phyloP scores from a whole-genome alignment of 306 rosid species.

The Lathyrus oleraceus region DNA sequence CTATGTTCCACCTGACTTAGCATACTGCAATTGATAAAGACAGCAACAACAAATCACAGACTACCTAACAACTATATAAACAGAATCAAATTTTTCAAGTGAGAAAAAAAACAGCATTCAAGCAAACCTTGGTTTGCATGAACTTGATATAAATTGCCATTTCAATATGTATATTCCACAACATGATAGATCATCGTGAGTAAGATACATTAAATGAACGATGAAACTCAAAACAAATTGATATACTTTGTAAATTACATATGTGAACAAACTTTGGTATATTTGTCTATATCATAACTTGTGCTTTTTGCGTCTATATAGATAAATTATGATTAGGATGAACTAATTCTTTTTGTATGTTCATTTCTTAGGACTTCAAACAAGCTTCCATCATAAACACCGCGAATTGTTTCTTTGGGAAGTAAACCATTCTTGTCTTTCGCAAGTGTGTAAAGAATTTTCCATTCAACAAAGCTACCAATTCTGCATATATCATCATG shows the following conservation, averaged over 20 bases:
- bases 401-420: slow-evolving; percentile 57
- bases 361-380: slow-evolving; percentile 62
- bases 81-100: no score
- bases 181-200: neutral
- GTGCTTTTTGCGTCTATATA: neutral
- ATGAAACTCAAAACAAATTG: neutral
- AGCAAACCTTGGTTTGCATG: no score
- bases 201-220: neutral
- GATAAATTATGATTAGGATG: neutral
- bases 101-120: no score
- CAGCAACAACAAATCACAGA: no score
- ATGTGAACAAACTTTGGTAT: neutral
- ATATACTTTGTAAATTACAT: neutral
- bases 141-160: neutral
- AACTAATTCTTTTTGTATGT: slow-evolving; percentile 41
- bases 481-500: slow-evolving; percentile 43
- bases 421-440: slow-evolving; percentile 75
- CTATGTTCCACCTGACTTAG: no score
- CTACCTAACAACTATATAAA: no score
- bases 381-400: slow-evolving; percentile 80
- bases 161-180: neutral
- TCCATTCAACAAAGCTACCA: slow-evolving; percentile 65
- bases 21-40: no score
- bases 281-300: neutral
- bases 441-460: slow-evolving; percentile 56